Percentiles rank a stretch among this genome's conserved stretches.
Conservation (phyloP, 1,139 yeast genomes). For the Lodderomyces beijingensis region DNA sequence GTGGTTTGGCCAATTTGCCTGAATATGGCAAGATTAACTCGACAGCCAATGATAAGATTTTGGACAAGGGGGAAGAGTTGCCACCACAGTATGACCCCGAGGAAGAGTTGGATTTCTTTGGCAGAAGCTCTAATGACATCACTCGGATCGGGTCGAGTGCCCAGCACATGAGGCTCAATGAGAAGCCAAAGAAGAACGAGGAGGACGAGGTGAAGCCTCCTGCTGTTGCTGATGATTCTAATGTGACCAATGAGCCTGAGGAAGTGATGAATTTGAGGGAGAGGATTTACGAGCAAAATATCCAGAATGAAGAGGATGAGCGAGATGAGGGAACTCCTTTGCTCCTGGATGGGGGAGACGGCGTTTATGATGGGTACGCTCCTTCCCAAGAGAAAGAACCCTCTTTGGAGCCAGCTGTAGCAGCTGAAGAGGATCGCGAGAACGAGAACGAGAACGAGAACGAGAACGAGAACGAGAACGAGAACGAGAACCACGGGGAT, state of each 20-base stretch:
- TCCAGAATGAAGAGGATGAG: constrained; percentile 12
- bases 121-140: constrained; percentile 29
- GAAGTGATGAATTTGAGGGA: constrained; percentile 38
- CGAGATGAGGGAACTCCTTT: too few species aligned
- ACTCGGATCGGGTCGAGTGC: constrained; percentile 22
- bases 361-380: too few species aligned
- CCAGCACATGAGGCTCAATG: constrained; percentile 14
- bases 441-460: constrained; percentile 1
- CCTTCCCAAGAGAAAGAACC: too few species aligned
- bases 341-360: too few species aligned
- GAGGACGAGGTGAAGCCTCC: constrained; percentile 15
- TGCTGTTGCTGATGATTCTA: constrained; percentile 16
- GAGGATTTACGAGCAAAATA: constrained; percentile 31
- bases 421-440: constrained; percentile 1
- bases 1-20: constrained; percentile 44
- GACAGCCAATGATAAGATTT: constrained; percentile 37
- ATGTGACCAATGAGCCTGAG: constrained; percentile 34
- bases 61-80: constrained; percentile 69
- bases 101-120: constrained; percentile 63
- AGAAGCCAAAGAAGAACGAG: constrained; percentile 10
- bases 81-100: constrained; percentile 62
- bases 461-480: neutral
- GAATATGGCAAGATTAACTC: constrained; percentile 27
- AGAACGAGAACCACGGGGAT: constrained; percentile 2
- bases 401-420: constrained; percentile 4